Percentiles rank a stretch among this genome's conserved stretches.
Evolutionary conservation across 352 stramenopile genomes (phyloP).

Genomic region (Globisporangium heterothallicum): DNA sequence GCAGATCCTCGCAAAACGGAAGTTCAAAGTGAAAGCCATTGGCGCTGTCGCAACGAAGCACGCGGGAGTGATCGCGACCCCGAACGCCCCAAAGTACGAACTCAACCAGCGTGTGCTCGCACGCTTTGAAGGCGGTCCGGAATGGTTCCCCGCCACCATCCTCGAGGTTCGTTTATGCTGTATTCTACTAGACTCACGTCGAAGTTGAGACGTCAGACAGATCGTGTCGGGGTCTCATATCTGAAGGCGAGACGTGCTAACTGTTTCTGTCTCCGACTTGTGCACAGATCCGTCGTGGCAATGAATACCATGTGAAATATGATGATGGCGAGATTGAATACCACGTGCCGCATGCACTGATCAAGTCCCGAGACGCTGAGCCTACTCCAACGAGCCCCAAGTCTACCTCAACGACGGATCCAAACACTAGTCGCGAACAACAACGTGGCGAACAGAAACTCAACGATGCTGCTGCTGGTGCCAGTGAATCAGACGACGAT

Average conservation of each 20-base stretch:
- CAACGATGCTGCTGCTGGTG: not conserved
- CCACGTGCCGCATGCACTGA: constrained; percentile 50
- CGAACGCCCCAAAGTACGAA: constrained; percentile 20
- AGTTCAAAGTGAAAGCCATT: constrained; percentile 58
- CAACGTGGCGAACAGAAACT: not conserved
- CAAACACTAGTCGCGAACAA: too few species aligned
- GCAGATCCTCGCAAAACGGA: constrained; percentile 55
- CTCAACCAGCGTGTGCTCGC: constrained; percentile 54
- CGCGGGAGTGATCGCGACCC: constrained; percentile 12
- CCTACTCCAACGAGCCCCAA: not conserved
- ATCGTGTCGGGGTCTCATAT: too few species aligned
- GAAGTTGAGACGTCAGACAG: too few species aligned
- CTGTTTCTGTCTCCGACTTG: too few species aligned
- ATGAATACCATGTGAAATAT: constrained; percentile 71
- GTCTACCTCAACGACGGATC: not conserved
- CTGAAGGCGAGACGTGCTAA: too few species aligned
- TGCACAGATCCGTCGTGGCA: constrained; percentile 43
- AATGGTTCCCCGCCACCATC: constrained; percentile 66
- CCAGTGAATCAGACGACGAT: constrained; percentile 4
- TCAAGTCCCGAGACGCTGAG: constrained; percentile 17
- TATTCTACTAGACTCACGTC: too few species aligned
- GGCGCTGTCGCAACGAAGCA: constrained; percentile 22
- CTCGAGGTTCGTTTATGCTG: constrained; percentile 52
- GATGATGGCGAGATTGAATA: constrained; percentile 75
- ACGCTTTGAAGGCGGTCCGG: constrained; percentile 40